Base-by-base conservation (phyloP, 495 filamentous ascomycete species). In the Tuber indicum region DNA sequence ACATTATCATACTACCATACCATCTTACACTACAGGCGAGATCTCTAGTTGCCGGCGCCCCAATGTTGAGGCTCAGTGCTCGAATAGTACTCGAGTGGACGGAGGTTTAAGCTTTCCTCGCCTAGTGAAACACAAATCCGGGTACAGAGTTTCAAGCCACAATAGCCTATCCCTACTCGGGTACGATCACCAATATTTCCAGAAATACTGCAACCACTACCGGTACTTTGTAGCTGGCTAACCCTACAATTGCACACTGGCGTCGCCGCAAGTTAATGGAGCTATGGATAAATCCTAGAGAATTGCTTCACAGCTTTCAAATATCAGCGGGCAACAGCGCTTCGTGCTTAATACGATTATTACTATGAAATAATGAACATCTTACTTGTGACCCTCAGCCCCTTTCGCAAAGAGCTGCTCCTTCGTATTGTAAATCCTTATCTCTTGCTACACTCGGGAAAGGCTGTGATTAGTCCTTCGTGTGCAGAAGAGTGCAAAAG, bases 101-200 rank as follows among this genome's bases (percentile, higher is more conserved):
- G 58, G 26, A 66, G 58, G 58, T 17, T 66, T 66, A 66, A 66
- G 58, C 26, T 66, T 66, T 66, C 58, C 26, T 66, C 58, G 58
- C 14, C 26, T 32, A 66, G 58, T 66, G 58, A 66, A 66, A 66
- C 58, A 12, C 58, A 66, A 17, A 66, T 36, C 58, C 58, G 26
- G 58, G 58, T 36, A 66, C 1, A 3, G 58, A 3, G 58, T 36
- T 66, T 66, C 58, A 66, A 6, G 58, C 58, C 58, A 36, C 58
- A 19, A 66, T 66, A 66, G 58, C 3, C 26, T 16, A 66, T 16
- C 12, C 26, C 58, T 66, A 36, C n/a, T n/a, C 39, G 39, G 39
- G 39, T 5, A 41, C 39, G 39, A 32, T 32, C n/a, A 16, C 23
- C 26, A 62, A 62, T n/a, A 52, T 49, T 49, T 49, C 47, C 47